Evolutionary conservation across 306 rosid genomes (phyloP).

Genomic region (Lagenaria siceraria): DNA sequence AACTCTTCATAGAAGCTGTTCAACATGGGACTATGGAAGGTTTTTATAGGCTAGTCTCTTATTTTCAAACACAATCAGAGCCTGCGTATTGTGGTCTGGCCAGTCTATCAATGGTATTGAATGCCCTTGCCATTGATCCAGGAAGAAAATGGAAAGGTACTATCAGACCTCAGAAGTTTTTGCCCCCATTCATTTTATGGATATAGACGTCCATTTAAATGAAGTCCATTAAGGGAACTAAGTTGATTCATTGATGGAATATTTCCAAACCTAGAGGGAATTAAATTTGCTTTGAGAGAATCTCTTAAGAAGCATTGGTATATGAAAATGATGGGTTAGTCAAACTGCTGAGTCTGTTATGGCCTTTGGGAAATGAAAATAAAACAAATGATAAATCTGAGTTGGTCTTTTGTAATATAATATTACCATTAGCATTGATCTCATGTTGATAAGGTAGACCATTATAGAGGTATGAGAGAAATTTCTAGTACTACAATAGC

Average conservation of each 20-base stretch:
- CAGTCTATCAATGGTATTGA: slow-evolving; percentile 83
- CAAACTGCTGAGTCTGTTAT: background rate
- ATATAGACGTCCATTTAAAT: background rate
- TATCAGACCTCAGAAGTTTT: background rate
- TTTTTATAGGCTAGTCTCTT: slow-evolving; percentile 63
- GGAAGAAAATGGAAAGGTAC: slow-evolving; percentile 93
- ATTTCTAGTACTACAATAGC: too few relatives aligned
- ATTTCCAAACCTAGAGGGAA: background rate
- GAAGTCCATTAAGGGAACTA: background rate
- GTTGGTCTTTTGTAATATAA: background rate
- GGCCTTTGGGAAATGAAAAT: background rate
- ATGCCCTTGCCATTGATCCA: slow-evolving; percentile 91
- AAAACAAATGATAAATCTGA: background rate
- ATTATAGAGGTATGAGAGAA: background rate
- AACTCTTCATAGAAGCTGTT: slow-evolving; percentile 60
- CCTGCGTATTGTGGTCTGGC: slow-evolving; percentile 94
- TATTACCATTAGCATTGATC: background rate
- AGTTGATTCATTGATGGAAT: background rate
- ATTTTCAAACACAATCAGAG: slow-evolving; percentile 86
- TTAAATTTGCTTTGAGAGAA: background rate
- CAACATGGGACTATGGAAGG: slow-evolving; percentile 82
- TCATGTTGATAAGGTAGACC: background rate
- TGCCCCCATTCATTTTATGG: background rate
- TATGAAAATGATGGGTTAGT: background rate
- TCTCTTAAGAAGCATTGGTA: background rate